phyloP scores from a whole-genome alignment of 2,329 filamentous ascomycete genomes.

The Lachnellula subtilissima region DNA sequence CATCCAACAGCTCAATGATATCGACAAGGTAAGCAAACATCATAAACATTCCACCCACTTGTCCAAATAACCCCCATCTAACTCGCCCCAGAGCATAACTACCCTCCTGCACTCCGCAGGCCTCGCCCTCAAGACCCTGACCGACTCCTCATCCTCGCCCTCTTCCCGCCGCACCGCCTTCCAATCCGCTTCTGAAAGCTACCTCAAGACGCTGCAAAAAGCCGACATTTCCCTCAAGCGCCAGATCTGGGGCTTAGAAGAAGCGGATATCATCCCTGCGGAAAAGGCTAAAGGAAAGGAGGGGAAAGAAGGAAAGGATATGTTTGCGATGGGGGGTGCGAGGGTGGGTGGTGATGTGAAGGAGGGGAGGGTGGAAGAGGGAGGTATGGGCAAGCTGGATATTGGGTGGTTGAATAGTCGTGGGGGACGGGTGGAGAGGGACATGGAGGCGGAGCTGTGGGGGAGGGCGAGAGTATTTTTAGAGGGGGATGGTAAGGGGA shows the following conservation, averaged over 20 bases:
- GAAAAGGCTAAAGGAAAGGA: constrained; percentile 25
- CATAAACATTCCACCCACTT: not conserved
- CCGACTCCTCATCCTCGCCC: constrained; percentile 29
- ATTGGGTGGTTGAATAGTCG: constrained; percentile 87
- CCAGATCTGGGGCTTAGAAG: constrained; percentile 75
- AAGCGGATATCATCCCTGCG: constrained; percentile 65
- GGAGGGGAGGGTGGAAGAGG: constrained; percentile 30
- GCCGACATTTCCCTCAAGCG: constrained; percentile 71
- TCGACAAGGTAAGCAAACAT: constrained; percentile 58
- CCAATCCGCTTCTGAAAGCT: constrained; percentile 57
- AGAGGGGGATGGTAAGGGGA: constrained; percentile 28
- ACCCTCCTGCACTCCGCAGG: constrained; percentile 54
- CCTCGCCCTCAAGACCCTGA: constrained; percentile 58
- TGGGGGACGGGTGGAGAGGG: constrained; percentile 72
- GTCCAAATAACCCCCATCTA: not conserved
- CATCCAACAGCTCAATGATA: constrained; percentile 72
- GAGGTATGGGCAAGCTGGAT: constrained; percentile 58
- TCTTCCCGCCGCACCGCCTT: constrained; percentile 40
- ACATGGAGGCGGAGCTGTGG: constrained; percentile 82
- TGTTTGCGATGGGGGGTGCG: constrained; percentile 7
- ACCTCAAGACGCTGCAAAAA: constrained; percentile 67
- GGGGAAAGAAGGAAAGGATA: constrained; percentile 13
- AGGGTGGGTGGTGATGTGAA: constrained; percentile 8
- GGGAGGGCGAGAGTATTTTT: constrained; percentile 54
- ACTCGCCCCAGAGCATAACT: constrained; percentile 29